phyloP scores from a whole-genome alignment of 345 rosid genomes.

The Moringa oleifera region DNA sequence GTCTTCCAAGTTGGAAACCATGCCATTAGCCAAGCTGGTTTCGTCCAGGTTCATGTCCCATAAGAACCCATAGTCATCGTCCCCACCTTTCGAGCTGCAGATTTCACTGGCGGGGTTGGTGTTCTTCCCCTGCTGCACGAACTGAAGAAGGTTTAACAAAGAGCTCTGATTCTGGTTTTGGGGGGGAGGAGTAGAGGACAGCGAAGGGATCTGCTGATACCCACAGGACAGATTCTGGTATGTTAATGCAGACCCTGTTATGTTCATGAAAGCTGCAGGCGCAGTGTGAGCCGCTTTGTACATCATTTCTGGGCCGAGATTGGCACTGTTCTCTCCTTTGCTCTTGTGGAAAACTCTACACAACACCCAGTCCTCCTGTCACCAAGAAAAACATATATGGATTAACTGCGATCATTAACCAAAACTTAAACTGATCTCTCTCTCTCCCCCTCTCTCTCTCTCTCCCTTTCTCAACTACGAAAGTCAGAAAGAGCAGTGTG shows the following conservation, averaged over 20 bases:
- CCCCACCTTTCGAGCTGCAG: conserved; percentile 25
- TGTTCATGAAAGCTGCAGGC: conserved; percentile 16
- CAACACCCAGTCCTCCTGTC: conserved; percentile 95
- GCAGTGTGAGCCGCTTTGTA: conserved; percentile 19
- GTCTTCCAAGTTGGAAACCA: conserved; percentile 33
- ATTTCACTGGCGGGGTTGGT: conserved; percentile 9
- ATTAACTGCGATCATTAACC: too few relatives aligned
- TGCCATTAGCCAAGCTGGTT: conserved; percentile 30
- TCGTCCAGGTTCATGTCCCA: conserved; percentile 49
- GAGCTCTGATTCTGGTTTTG: conserved; percentile 23
- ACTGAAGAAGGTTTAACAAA: conserved; percentile 41
- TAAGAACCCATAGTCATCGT: conserved; percentile 36
- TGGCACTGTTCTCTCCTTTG: conserved; percentile 29
- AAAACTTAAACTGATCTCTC: too few relatives aligned
- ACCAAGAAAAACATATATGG: neutral
- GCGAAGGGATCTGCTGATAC: conserved; percentile 22
- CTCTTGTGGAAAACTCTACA: conserved; percentile 87
- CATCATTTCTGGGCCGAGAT: conserved; percentile 24
- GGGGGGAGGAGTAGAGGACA: conserved; percentile 21
- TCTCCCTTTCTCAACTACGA: too few relatives aligned
- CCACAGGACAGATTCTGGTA: conserved; percentile 22
- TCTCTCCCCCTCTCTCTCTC: too few relatives aligned
- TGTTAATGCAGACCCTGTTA: neutral
- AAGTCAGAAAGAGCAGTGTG: too few relatives aligned
- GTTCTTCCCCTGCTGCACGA: conserved; percentile 26